Evolutionary conservation across 495 filamentous ascomycete species (phyloP).

Genomic region (Podospora appendiculata): DNA sequence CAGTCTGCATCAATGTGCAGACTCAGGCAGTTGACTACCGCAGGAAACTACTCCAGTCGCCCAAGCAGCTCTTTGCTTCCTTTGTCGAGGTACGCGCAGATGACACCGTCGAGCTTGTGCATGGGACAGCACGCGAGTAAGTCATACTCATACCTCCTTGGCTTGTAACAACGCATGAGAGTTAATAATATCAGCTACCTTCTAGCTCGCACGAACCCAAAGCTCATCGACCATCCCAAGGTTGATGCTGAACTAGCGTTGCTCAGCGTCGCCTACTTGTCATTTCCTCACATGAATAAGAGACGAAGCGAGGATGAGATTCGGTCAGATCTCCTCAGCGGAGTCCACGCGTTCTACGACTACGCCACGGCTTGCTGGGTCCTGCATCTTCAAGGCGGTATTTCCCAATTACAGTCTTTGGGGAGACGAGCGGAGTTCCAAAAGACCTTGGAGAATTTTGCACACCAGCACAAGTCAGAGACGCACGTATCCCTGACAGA

Average conservation of each 20-base stretch:
- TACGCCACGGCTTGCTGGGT: constrained; percentile 33
- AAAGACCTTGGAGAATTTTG: background rate
- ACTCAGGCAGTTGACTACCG: constrained; percentile 16
- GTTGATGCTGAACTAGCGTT: constrained; percentile 1
- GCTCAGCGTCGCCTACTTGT: constrained; percentile 5
- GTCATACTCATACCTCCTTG: constrained; percentile 1
- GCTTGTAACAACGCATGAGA: background rate
- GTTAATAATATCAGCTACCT: background rate
- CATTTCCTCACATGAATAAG: constrained; percentile 1
- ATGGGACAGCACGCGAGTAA: constrained; percentile 32
- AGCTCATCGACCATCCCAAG: background rate
- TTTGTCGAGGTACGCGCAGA: constrained; percentile 28
- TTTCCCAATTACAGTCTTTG: background rate
- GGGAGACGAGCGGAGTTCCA: background rate
- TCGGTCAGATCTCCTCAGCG: constrained; percentile 7
- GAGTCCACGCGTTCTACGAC: constrained; percentile 28
- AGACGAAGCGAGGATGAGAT: background rate
- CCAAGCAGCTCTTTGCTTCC: constrained; percentile 37
- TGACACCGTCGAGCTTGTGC: constrained; percentile 32
- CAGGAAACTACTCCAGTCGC: constrained; percentile 13
- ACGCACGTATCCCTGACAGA: background rate
- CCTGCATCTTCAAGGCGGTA: constrained; percentile 21
- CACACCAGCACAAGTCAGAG: constrained; percentile 12
- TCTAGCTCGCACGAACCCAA: background rate
- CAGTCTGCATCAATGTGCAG: constrained; percentile 24